Base-by-base conservation (phyloP, 805 yeast genomes). In the Candida morakotiae region DNA sequence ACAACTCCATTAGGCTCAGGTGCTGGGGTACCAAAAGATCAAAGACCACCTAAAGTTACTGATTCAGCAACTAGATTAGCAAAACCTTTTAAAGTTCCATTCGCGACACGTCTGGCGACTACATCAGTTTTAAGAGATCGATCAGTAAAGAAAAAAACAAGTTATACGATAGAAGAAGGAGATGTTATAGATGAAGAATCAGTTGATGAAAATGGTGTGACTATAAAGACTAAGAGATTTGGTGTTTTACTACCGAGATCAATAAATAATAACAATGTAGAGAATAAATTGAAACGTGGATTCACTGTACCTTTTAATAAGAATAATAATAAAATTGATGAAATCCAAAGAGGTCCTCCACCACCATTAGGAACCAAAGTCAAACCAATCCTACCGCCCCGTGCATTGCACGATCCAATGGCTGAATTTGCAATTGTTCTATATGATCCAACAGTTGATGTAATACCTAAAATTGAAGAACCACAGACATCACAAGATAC, bases 361-460 rank as follows among this genome's bases (percentile, higher is more conserved):
- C 86, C 94, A 0, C 85, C 95, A 0, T 66, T 91, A 42, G 98
- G 98, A 0, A 87, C 88, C 40, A 76, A 83, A 44, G 75, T 83
- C 26, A 76, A 78, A 44, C 73, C 79, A 2, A 67, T 76, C 1
- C 61, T 86, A 37, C 84, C 86, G n/a, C 95, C 98, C 3, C 66
- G 88, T 40, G 94, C 98, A 1, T 68, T 93, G n/a, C 94, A 91
- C 55, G 98, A 93, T 61, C 98, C 98, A 0, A 72, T 82, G 30
- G 88, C 83, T 43, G 97, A 93, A 56, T 81, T 86, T 51, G 97
- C 98, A 2, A 87, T 93, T 38, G 97, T 93, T 1, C 67, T 93
- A 31, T 93, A 87, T 53, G 98, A 93, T 58, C 98, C 98, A 0
- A 86, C 98, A 0, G 81, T 91, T 2, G 98, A 93, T 53, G 73